Evolutionary conservation across 2,329 filamentous ascomycete species (phyloP).

Genomic region (Pestalotiopsis sp.): DNA sequence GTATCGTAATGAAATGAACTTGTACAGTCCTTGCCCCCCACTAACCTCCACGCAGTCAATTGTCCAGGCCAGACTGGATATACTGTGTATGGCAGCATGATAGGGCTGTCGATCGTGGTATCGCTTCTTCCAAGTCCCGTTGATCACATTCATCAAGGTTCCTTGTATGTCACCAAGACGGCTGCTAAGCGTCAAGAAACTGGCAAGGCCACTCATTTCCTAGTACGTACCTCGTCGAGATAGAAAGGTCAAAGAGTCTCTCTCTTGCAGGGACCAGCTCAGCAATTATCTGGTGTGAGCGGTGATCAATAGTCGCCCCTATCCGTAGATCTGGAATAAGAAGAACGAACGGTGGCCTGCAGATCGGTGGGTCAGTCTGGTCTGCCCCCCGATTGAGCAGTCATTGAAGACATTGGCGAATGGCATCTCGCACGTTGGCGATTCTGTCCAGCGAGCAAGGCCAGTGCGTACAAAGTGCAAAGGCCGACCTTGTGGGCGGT

Average conservation of each 20-base stretch:
- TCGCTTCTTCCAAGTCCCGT: neutral
- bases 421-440: neutral
- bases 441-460: neutral
- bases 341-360: neutral
- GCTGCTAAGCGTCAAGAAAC: neutral
- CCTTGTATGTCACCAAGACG: neutral
- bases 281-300: neutral
- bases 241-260: neutral
- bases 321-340: slow-evolving; percentile 4
- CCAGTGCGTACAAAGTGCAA: neutral
- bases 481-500: neutral
- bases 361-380: neutral
- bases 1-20: too few relatives aligned
- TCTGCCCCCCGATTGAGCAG: neutral
- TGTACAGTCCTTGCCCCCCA: too few relatives aligned
- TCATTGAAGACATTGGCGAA: neutral
- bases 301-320: neutral
- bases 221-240: neutral
- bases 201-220: too few relatives aligned
- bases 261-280: neutral
- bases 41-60: too few relatives aligned
- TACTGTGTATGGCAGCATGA: too few relatives aligned
- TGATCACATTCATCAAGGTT: neutral
- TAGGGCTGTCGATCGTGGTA: too few relatives aligned
- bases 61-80: too few relatives aligned